Evolutionary conservation across 306 rosid species (phyloP), one percentile per base, ranked within the genome.

Genomic region (Geum urbanum): DNA sequence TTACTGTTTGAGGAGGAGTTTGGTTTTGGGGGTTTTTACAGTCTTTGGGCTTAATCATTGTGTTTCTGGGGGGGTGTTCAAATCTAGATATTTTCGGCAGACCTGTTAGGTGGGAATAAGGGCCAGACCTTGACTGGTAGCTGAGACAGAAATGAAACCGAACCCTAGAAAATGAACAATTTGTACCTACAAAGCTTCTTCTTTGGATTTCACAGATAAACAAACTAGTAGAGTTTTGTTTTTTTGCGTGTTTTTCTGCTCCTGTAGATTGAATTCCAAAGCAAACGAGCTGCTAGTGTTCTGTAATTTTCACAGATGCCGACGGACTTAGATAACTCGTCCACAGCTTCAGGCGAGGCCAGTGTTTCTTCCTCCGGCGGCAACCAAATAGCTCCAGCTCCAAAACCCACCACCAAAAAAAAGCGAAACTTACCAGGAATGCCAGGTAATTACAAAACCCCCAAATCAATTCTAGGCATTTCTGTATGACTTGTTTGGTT

Each of bases 341-440:
- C 97, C 9, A 81, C 91, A 11, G 86, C 90, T 80, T 92, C 97
- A 4, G 95, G 95, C 46, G 95, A 92, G 66, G 92, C 92, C 7
- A 92, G 92, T 56, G 87, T 87, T 18, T 92, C 98, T 53, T 87
- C 92, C 39, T 90, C 92, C 5, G 96, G 85, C 5, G 96, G 85
- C 12, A 83, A 87, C 73, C 85, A 74, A 66, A 74, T 76, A 11
- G 85, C 79, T 13, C 84, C 86, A 3, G 78, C 88, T 3, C 81
- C 95, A 24, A 83, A 78, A 57, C 74, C 86, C 64, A 64, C 83
- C 13, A 47, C 87, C 45, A 92, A 89, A 88, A 92, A 83, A 74
- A 92, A 89, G 79, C 73, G 98, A 67, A 92, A 80, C 75, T 87
- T 89, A 7, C 98, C 98, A 0, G 98, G 98, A 84, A 92, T 89